phyloP scores from a whole-genome alignment of 2,329 filamentous ascomycete genomes.

The Pseudohalonectria lignicola region DNA sequence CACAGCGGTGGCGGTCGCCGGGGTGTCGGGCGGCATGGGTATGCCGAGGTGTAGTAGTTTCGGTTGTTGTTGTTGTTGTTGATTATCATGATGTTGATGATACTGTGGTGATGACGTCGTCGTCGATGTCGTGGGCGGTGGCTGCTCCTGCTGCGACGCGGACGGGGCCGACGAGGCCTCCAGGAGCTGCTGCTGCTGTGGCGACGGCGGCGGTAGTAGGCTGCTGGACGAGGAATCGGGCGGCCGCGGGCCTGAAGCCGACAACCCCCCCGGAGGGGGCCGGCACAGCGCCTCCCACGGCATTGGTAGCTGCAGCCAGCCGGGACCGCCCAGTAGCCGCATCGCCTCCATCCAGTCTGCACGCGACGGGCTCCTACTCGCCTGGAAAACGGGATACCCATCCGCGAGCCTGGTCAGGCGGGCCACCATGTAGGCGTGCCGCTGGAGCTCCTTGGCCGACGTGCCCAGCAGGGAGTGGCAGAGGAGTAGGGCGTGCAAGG shows the following conservation, averaged over 20 bases:
- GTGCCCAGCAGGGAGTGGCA: slow-evolving; percentile 74
- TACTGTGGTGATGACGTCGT: too few species aligned
- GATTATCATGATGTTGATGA: too few species aligned
- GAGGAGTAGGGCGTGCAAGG: slow-evolving; percentile 66
- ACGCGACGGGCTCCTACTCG: slow-evolving; percentile 58
- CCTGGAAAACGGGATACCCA: slow-evolving; percentile 71
- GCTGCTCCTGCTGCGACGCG: too few species aligned
- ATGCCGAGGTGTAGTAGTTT: too few species aligned
- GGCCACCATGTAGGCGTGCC: slow-evolving; percentile 74
- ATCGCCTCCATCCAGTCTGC: slow-evolving; percentile 74
- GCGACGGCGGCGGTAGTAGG: not conserved
- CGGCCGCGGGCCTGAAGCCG: not conserved
- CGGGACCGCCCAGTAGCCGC: slow-evolving; percentile 32
- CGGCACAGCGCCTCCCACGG: slow-evolving; percentile 60
- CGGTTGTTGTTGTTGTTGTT: too few species aligned
- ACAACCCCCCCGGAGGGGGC: slow-evolving; percentile 48
- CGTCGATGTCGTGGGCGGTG: too few species aligned
- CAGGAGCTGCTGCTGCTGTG: not conserved
- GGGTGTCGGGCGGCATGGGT: too few species aligned
- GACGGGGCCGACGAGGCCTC: not conserved
- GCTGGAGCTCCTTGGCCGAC: slow-evolving; percentile 62
- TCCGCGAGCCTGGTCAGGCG: slow-evolving; percentile 63
- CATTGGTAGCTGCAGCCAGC: slow-evolving; percentile 1
- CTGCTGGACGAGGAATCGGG: not conserved
- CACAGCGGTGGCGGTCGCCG: too few species aligned